Conservation (phyloP, 371 early-diverging fungal genomes). For the Syncephalastrum monosporum region DNA sequence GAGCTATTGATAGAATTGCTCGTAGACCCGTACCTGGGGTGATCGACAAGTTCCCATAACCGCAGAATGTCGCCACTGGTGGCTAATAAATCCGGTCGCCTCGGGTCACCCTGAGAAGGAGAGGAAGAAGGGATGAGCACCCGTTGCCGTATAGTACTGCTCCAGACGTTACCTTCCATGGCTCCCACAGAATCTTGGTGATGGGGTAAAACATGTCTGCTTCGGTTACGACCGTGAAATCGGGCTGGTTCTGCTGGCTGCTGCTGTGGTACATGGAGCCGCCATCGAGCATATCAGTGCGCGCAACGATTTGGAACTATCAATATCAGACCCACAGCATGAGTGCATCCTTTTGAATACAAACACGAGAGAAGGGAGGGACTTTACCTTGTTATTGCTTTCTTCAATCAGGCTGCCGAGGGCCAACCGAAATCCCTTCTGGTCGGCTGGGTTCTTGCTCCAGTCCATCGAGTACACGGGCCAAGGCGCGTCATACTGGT, state of each 20-base stretch:
- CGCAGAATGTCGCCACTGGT: conserved; percentile 83
- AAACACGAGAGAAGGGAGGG: too few relatives aligned
- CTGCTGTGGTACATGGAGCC: conserved; percentile 15
- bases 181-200: conserved; percentile 85
- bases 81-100: conserved; percentile 68
- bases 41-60: conserved; percentile 76
- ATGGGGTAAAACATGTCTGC: conserved; percentile 76
- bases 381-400: conserved; percentile 71
- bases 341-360: conserved; percentile 3
- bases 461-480: conserved; percentile 87
- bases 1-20: conserved; percentile 48
- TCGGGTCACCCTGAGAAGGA: conserved; percentile 13
- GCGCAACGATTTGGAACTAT: conserved; percentile 35
- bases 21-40: conserved; percentile 23
- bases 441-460: conserved; percentile 67
- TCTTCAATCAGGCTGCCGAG: conserved; percentile 85
- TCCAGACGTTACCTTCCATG: conserved; percentile 50
- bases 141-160: not conserved
- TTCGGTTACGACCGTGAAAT: conserved; percentile 73
- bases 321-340: conserved; percentile 7
- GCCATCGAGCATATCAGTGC: conserved; percentile 37
- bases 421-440: conserved; percentile 74
- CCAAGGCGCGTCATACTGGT: conserved; percentile 84
- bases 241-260: conserved; percentile 27
- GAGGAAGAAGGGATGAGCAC: not conserved